Percentiles rank a stretch among this genome's conserved stretches.
Evolutionary conservation across 1,284 basidiomycete genomes (phyloP).

Genomic region (Ceratorhiza oryzae-sativae): DNA sequence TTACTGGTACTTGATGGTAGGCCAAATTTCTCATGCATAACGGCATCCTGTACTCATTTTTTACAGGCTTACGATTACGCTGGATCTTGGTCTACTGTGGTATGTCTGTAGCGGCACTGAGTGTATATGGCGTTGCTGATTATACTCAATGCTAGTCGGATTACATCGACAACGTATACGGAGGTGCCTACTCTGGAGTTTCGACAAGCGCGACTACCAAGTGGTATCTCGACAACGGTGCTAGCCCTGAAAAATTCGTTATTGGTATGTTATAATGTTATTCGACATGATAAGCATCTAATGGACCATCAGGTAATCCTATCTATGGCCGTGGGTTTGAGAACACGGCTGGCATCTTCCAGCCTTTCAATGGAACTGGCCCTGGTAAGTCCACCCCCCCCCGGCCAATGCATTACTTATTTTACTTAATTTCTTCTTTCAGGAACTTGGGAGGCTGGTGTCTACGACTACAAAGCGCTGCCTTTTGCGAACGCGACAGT

Average conservation of each 20-base stretch:
- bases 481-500: conserved; percentile 57
- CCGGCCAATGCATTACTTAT: no score
- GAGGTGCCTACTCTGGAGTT: conserved; percentile 63
- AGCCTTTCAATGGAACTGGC: conserved; percentile 77
- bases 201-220: conserved; percentile 76
- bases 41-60: conserved; percentile 59
- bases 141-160: conserved; percentile 53
- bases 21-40: conserved; percentile 5
- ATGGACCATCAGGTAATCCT: conserved; percentile 67
- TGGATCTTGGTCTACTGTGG: conserved; percentile 68
- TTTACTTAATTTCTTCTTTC: conserved; percentile 52
- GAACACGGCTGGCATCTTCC: conserved; percentile 68
- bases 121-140: background rate
- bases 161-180: conserved; percentile 85
- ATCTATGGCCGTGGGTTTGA: conserved; percentile 83
- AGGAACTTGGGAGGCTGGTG: conserved; percentile 50
- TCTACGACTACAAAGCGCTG: conserved; percentile 80
- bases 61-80: conserved; percentile 77
- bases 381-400: conserved; percentile 61
- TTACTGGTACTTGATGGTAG: conserved; percentile 65
- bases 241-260: conserved; percentile 74
- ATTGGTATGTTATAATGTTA: conserved; percentile 61
- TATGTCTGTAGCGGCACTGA: background rate
- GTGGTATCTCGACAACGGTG: conserved; percentile 71
- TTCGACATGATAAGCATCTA: conserved; percentile 4